phyloP scores from a whole-genome alignment of 2,329 filamentous ascomycete genomes.

The Botryotinia globosa region DNA sequence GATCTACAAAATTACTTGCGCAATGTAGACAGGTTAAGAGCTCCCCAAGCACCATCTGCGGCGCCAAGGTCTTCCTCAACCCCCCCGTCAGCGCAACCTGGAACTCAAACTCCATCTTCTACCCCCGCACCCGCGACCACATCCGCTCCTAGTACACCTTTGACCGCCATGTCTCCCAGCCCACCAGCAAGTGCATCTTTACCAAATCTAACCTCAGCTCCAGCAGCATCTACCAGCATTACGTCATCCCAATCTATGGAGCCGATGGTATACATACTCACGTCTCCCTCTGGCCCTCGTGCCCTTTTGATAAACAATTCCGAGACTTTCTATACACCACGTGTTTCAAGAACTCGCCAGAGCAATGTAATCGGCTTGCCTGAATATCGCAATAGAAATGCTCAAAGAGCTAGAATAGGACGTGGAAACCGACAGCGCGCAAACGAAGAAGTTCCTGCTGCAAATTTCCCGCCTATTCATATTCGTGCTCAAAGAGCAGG shows the following conservation, averaged over 20 bases:
- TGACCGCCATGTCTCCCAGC: background rate
- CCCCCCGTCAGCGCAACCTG: conserved; percentile 14
- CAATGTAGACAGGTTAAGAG: conserved; percentile 31
- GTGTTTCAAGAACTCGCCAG: conserved; percentile 28
- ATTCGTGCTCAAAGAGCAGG: conserved; percentile 14
- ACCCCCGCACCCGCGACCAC: conserved; percentile 10
- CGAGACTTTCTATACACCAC: conserved; percentile 53
- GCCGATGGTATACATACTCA: conserved; percentile 58
- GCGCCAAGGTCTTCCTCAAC: conserved; percentile 27
- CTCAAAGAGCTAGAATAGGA: conserved; percentile 24
- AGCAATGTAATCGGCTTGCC: conserved; percentile 25
- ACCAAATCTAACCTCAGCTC: conserved; percentile 1
- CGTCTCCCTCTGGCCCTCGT: conserved; percentile 57
- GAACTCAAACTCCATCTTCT: conserved; percentile 19
- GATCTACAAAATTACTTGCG: conserved; percentile 34
- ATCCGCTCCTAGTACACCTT: conserved; percentile 9
- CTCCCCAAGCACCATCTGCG: conserved; percentile 23
- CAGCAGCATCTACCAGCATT: conserved; percentile 24
- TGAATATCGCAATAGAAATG: conserved; percentile 33
- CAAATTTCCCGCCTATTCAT: conserved; percentile 25
- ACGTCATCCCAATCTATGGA: conserved; percentile 32
- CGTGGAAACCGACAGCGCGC: conserved; percentile 24
- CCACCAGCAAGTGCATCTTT: conserved; percentile 15
- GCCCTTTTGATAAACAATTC: conserved; percentile 54
- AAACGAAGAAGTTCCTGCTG: conserved; percentile 22